A percentile compares a stretch with the other conserved stretches of the same genome.
Evolutionary conservation across 495 filamentous ascomycete genomes (phyloP).

Genomic region (Lasiosphaeria hispida): DNA sequence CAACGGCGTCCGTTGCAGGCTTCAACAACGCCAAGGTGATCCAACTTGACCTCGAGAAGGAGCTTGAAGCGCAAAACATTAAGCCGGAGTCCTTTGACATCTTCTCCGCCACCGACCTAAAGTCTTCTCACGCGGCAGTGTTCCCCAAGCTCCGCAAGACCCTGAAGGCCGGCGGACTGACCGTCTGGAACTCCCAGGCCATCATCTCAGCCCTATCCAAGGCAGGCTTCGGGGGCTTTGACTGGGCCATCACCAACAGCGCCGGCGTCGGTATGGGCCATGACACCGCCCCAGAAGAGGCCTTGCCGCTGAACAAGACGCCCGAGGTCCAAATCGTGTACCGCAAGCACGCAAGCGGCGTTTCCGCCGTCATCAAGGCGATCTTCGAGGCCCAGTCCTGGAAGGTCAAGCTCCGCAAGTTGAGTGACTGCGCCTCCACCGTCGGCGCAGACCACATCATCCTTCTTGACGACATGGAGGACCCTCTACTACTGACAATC

Average conservation of each 20-base stretch:
- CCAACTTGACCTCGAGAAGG: constrained; percentile 12
- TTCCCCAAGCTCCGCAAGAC: no score
- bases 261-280: not conserved
- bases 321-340: constrained; percentile 2
- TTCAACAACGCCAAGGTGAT: constrained; percentile 17
- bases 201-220: no score
- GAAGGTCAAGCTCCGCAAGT: not conserved
- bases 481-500: constrained; percentile 8
- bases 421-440: not conserved
- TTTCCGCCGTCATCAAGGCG: not conserved
- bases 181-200: no score
- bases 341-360: not conserved
- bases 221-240: no score
- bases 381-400: not conserved
- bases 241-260: no score
- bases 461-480: constrained; percentile 23
- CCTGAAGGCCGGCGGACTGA: no score
- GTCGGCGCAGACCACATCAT: constrained; percentile 23
- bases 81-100: constrained; percentile 19
- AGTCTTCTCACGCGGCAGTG: no score
- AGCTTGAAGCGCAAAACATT: constrained; percentile 16
- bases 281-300: not conserved
- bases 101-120: not conserved
- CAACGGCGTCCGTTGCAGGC: not conserved
- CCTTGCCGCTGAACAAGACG: not conserved